Base-by-base conservation (phyloP, 2,329 filamentous ascomycete species). In the Colletotrichum tropicicola region DNA sequence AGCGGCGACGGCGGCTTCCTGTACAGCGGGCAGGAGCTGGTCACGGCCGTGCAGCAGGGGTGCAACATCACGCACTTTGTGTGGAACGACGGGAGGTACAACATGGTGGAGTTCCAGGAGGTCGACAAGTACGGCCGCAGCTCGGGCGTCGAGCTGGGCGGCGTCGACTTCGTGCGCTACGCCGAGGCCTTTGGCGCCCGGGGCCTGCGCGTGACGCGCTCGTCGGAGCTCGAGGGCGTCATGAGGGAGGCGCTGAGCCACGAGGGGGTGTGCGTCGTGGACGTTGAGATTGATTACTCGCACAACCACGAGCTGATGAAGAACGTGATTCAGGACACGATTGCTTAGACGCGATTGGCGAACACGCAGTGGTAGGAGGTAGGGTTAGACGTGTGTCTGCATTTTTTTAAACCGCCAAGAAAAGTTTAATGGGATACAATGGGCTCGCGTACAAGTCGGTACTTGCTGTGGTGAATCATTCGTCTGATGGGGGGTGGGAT, bases 71-170 rank as follows among this genome's bases (percentile, higher is more conserved):
- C 82, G 17, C 82, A 84, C 68, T 83, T 84, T 65, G 75, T 83
- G 67, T 83, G 81, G 80, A 84, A 84, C 69, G 82, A 84, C 66
- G 78, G 78, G 45, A 77, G 76, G 28, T 84, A 80, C 71, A 83
- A 84, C 69, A 84, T 84, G 82, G 80, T 84, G 5, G 78, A 83
- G 72, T 84, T 84, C 69, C 82, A 84, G 67, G 82, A 83, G 71
- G 79, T 81, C 60, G 77, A 80, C 71, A 84, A 83, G 71, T 83
- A 83, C 68, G 81, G 81, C 3, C 74, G 82, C 25, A 77, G 73
- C 27, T 74, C 74, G 7, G 82, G 82, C 15, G 78, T 83, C 57
- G 75, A 78, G 37, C 72, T 84, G 3, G 75, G 82, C 1, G 82
- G 82, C 1, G 78, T 83, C 3, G 81, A 83, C 57, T 84, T 84